Evolutionary conservation across 1,284 basidiomycete species (phyloP).

Genomic region (Boletus mariae): DNA sequence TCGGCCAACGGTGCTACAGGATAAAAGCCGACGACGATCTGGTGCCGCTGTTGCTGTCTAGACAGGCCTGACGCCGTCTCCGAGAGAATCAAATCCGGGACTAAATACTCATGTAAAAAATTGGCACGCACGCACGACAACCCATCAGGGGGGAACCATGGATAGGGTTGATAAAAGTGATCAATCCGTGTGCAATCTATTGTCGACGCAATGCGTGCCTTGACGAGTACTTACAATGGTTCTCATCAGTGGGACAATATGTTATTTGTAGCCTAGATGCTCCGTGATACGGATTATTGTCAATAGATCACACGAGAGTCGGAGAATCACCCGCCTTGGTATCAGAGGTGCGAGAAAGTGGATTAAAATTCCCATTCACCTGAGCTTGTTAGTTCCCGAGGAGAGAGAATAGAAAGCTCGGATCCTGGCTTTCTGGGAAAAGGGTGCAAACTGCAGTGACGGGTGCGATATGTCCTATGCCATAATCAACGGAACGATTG

Average conservation of each 20-base stretch:
- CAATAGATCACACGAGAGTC: neutral
- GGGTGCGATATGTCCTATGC: neutral
- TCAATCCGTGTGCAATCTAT: neutral
- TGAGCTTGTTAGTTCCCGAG: neutral
- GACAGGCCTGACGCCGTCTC: slow-evolving; percentile 3
- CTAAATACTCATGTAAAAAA: neutral
- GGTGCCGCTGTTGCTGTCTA: slow-evolving; percentile 7
- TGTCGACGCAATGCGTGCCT: neutral
- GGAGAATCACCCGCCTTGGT: neutral
- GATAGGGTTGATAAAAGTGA: neutral
- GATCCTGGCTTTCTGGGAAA: neutral
- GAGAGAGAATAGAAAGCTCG: neutral
- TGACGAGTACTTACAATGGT: neutral
- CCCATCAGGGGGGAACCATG: neutral
- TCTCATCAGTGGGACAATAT: neutral
- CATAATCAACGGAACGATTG: neutral
- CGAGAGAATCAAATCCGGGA: slow-evolving; percentile 9
- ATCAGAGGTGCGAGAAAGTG: neutral
- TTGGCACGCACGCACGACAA: neutral
- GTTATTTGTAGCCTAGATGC: neutral
- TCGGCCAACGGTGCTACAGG: slow-evolving; percentile 10
- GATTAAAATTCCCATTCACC: neutral
- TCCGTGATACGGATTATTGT: neutral
- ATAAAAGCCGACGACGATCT: slow-evolving; percentile 12
- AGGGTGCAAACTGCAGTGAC: neutral